Base-by-base conservation (phyloP, 164 flowering plant species). In the Magnolia changhungtana region DNA sequence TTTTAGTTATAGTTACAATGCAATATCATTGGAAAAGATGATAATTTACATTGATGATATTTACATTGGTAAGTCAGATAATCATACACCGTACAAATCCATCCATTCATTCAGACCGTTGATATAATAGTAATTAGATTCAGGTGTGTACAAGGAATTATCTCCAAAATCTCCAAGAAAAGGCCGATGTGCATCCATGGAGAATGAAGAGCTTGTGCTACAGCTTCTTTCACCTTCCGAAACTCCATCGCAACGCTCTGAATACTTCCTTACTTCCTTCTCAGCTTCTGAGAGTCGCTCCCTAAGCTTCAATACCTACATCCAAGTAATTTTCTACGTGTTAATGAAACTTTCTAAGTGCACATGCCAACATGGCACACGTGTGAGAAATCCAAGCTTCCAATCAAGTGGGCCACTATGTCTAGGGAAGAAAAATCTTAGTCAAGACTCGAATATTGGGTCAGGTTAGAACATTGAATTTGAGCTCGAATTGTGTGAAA, bases 251-350 rank as follows among this genome's bases (percentile, higher is more conserved):
- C 18, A 64, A 0, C 81, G 70, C 73, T 85, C 85, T 0, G 83
- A 68, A 20, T 87, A 77, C 78, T 81, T 77, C 49, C 78, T 83
- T 5, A 90, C 82, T 72, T 90, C 89, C 80, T 85, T 86, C 78
- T 89, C 86, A 0, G 92, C 90, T 61, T 87, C 89, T 1, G 51
- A 59, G 0, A 92, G 86, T 67, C 82, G 84, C 52, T 86, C 92
- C 72, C 85, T 87, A 1, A 92, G 85, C 83, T 85, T 87, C 5
- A 87, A 0, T 0, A 92, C 89, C 97, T 92, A 80, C 66, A 59
- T 5, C 49, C 49, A 68, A 24, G 50, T 29, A 37, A 68, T 66
- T 20, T 66, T 23, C 61, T 10, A 55, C 18, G 4, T 37, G 4
- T 37, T 37, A 37, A 37, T 4, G 45, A 37, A 7, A 5, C 7